Percentiles rank a stretch among this genome's conserved stretches.
phyloP scores from a whole-genome alignment of 257 asterid species.

The Mitragyna speciosa region DNA sequence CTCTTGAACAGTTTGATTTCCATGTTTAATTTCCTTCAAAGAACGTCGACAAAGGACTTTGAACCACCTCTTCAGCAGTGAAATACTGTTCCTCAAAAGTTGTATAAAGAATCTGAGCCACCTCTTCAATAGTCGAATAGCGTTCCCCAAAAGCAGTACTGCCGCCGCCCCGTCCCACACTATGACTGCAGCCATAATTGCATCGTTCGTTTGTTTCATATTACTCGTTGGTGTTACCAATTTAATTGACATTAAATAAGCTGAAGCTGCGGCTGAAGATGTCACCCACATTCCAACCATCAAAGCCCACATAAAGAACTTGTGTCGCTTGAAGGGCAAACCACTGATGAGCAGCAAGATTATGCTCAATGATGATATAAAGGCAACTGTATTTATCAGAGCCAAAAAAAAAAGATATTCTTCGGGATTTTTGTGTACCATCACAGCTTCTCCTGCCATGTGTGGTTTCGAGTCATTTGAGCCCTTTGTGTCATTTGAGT shows the following conservation, averaged over 20 bases:
- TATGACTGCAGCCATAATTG: slow-evolving; percentile 9
- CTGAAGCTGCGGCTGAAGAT: slow-evolving; percentile 32
- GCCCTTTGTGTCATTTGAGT: too few species aligned
- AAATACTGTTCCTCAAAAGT: slow-evolving; percentile 35
- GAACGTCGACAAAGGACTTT: slow-evolving; percentile 19
- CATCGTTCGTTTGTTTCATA: slow-evolving; percentile 17
- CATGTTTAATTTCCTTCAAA: slow-evolving; percentile 18
- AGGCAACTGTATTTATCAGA: slow-evolving; percentile 42
- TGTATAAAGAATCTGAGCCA: too few species aligned
- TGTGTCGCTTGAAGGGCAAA: slow-evolving; percentile 34
- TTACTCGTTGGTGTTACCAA: slow-evolving; percentile 32
- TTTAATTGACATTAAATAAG: slow-evolving; percentile 30
- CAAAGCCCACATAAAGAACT: slow-evolving; percentile 41
- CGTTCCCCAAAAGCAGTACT: slow-evolving; percentile 37
- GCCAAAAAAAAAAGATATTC: slow-evolving; percentile 19
- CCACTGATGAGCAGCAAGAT: slow-evolving; percentile 52
- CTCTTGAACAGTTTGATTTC: not conserved
- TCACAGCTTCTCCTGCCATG: too few species aligned
- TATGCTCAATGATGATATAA: not conserved
- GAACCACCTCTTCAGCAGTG: slow-evolving; percentile 31
- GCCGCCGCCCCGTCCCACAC: slow-evolving; percentile 43
- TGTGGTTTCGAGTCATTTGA: too few species aligned
- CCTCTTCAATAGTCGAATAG: slow-evolving; percentile 23
- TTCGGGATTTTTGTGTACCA: too few species aligned
- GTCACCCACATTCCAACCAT: slow-evolving; percentile 56